A percentile compares a stretch with the other conserved stretches of the same genome.
These are phyloP conservation scores for Camellia granthamiana DNA, from an alignment of 148 eudicot species.

Conservation along the genomic window DNA sequence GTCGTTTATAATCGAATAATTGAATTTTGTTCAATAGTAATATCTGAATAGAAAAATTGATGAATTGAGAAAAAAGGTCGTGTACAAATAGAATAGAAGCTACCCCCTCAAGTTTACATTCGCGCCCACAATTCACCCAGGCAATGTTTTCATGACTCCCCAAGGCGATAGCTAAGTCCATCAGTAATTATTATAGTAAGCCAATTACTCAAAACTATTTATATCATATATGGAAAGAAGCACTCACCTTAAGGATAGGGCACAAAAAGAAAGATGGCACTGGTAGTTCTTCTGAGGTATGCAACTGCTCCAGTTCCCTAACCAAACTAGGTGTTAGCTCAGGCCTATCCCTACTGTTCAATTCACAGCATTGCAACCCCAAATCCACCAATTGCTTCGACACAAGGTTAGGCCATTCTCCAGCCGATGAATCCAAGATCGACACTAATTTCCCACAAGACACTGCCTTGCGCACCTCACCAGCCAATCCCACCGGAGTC, in stretches of 20 bases:
- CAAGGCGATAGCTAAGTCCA: neutral
- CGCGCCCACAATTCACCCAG: neutral
- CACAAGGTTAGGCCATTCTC: conserved; percentile 67
- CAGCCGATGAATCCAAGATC: conserved; percentile 66
- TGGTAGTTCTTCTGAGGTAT: conserved; percentile 52
- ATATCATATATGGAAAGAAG: neutral
- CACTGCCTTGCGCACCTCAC: conserved; percentile 53
- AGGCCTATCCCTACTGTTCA: conserved; percentile 62
- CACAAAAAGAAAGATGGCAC: conserved; percentile 73
- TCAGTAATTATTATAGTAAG: neutral
- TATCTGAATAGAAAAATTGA: no score
- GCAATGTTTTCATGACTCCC: neutral
- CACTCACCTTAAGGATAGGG: conserved; percentile 65
- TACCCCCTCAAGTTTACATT: neutral
- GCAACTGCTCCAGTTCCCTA: conserved; percentile 66
- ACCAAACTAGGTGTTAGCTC: conserved; percentile 56
- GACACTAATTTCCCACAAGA: conserved; percentile 50
- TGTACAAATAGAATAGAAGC: no score
- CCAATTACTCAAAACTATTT: neutral
- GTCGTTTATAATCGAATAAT: no score
- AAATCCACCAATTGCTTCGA: conserved; percentile 52
- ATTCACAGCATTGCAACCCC: conserved; percentile 74
- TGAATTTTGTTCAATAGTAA: no score
- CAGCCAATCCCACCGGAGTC: conserved; percentile 46
- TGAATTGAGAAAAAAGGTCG: no score